Evolutionary conservation across 331 rosid genomes (phyloP).

Genomic region (Malus hybrid): DNA sequence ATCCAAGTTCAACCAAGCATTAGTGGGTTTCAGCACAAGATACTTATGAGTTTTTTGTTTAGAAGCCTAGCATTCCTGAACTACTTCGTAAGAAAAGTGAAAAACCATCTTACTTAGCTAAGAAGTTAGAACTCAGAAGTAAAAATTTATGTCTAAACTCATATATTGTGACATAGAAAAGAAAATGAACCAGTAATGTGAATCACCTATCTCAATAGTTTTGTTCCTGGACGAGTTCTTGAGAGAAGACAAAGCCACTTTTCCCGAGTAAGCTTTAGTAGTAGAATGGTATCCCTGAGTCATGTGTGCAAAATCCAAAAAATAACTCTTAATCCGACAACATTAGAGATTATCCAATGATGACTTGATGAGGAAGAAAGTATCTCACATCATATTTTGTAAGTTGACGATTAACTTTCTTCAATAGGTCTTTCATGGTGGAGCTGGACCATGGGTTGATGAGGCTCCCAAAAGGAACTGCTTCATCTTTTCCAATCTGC

Average conservation of each 20-base stretch:
- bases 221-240: slow-evolving; percentile 79
- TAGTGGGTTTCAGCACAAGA: neutral
- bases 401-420: slow-evolving; percentile 41
- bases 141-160: neutral
- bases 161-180: neutral
- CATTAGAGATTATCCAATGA: slow-evolving; percentile 4
- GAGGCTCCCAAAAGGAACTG: slow-evolving; percentile 13
- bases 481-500: slow-evolving; percentile 40
- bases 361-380: slow-evolving; percentile 11
- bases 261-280: slow-evolving; percentile 66
- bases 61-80: neutral
- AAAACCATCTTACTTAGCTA: neutral
- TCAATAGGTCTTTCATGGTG: slow-evolving; percentile 36
- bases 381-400: slow-evolving; percentile 49
- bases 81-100: neutral
- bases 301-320: slow-evolving; percentile 2
- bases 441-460: slow-evolving; percentile 81
- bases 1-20: neutral
- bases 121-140: neutral
- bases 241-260: slow-evolving; percentile 53
- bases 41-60: no score
- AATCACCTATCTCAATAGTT: slow-evolving; percentile 65
- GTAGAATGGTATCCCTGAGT: slow-evolving; percentile 73
- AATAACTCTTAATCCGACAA: neutral
- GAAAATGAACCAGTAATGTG: neutral